Evolutionary conservation across 2,329 filamentous ascomycete species (phyloP), one percentile per base, ranked within the genome.

Genomic region (Diplodia intermedia): DNA sequence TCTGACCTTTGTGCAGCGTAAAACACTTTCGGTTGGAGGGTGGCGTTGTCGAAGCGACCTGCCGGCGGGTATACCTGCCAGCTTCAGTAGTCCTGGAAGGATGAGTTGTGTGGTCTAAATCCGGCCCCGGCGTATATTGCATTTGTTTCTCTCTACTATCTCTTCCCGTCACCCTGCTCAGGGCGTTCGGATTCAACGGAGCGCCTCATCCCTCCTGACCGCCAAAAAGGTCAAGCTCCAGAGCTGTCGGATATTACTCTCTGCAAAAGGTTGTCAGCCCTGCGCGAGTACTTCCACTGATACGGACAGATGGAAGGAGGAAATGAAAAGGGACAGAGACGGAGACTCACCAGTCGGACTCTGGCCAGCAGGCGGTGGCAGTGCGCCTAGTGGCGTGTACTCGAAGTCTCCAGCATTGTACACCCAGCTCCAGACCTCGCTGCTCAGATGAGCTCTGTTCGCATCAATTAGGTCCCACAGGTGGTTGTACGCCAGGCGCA

Each of bases 341-440:
- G 9, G 31, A 47, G 23, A 56, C 50, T 55, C 4, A 66, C 63
- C 63, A 12, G 47, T 71, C n/a, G 72, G 70, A 62, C 76, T 6
- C 84, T 84, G 60, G 7, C 60, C 60, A 3, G 80, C 76, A 4
- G 82, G 81, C 36, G 85, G 80, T 5, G 83, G 81, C 68, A 88
- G 74, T 1, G 80, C 80, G 0, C 86, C 86, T 60, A 89, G 73
- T 29, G 85, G 83, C 65, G 81, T 81, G 54, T 83, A 82, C 43
- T 81, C 71, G 72, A 85, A 89, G 8, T 74, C 74, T 1, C 76
- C 82, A 69, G 83, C 77, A 31, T 75, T 76, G 69, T 86, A 89
- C 8, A 80, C 79, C 87, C 87, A 90, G 62, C 84, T 87, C 88
- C 88, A 90, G 0, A 90, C 86, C 72, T 90, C 88, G 1, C 79